phyloP scores from a whole-genome alignment of 352 stramenopile species.

The Phytophthora agathidicida region DNA sequence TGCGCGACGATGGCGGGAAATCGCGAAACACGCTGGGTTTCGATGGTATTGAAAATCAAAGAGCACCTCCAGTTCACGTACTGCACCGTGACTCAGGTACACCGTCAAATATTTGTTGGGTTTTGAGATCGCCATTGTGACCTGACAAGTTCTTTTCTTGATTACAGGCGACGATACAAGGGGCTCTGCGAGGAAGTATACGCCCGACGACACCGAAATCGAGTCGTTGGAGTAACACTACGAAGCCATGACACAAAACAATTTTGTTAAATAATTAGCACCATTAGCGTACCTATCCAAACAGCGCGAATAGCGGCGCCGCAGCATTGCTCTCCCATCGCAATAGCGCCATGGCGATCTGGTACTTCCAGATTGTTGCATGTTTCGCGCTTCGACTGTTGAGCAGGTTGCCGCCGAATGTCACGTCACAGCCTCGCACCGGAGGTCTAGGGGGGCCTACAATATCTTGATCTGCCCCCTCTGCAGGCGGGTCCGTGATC shows the following conservation, averaged over 20 bases:
- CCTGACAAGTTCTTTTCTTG: too few relatives aligned
- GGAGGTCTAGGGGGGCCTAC: constrained; percentile 25
- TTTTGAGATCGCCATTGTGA: too few relatives aligned
- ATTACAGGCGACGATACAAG: not conserved
- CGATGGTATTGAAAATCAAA: not conserved
- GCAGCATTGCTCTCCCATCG: constrained; percentile 84
- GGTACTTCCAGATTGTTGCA: constrained; percentile 79
- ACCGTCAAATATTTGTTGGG: not conserved
- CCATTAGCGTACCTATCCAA: constrained; percentile 39
- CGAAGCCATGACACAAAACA: not conserved
- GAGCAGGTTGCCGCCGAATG: constrained; percentile 74
- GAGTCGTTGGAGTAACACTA: constrained; percentile 22
- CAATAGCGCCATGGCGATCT: constrained; percentile 80
- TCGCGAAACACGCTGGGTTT: constrained; percentile 2
- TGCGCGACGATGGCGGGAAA: constrained; percentile 12
- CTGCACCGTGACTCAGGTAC: constrained; percentile 20
- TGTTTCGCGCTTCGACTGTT: constrained; percentile 65
- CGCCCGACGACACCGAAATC: constrained; percentile 8
- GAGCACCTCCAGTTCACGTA: constrained; percentile 17
- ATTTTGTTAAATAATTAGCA: constrained; percentile 31
- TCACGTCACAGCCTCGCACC: constrained; percentile 55
- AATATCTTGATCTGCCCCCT: constrained; percentile 15
- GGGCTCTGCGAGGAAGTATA: constrained; percentile 13
- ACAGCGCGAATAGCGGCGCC: constrained; percentile 71
- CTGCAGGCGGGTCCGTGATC: constrained; percentile 48